Conservation (phyloP, 148 eudicot species). For the Simmondsia chinensis region DNA sequence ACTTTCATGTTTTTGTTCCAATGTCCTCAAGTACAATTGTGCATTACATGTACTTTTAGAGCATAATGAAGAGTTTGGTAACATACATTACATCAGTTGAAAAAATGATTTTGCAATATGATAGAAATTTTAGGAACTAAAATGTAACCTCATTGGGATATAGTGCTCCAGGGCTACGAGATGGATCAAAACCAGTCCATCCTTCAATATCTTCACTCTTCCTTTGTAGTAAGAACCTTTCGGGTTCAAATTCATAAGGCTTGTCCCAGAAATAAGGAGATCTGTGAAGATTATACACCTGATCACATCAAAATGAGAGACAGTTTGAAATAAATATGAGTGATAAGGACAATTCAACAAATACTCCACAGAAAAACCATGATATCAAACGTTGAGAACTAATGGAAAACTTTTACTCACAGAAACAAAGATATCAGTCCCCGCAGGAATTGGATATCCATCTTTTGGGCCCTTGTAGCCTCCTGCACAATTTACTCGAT, state of each 20-base stretch:
- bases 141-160: slow-evolving; percentile 85
- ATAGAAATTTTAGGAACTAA: background rate
- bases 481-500: slow-evolving; percentile 71
- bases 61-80: too few species aligned
- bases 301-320: too few species aligned
- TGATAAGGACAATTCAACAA: too few species aligned
- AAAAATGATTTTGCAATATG: background rate
- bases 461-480: slow-evolving; percentile 68
- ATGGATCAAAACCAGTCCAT: slow-evolving; percentile 96
- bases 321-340: too few species aligned
- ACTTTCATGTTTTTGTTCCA: too few species aligned
- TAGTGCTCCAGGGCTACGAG: slow-evolving; percentile 92
- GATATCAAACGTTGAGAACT: background rate
- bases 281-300: slow-evolving; percentile 97
- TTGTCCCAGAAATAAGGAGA: slow-evolving; percentile 95
- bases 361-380: background rate
- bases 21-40: too few species aligned
- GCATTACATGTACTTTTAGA: too few species aligned
- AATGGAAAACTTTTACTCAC: slow-evolving; percentile 25
- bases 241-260: slow-evolving; percentile 83
- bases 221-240: slow-evolving; percentile 58
- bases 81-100: too few species aligned
- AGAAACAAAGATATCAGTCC: slow-evolving; percentile 88
- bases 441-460: slow-evolving; percentile 77
- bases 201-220: slow-evolving; percentile 60